Conservation (phyloP, 192 early-diverging fungal genomes). For the Coemansia asiatica region DNA sequence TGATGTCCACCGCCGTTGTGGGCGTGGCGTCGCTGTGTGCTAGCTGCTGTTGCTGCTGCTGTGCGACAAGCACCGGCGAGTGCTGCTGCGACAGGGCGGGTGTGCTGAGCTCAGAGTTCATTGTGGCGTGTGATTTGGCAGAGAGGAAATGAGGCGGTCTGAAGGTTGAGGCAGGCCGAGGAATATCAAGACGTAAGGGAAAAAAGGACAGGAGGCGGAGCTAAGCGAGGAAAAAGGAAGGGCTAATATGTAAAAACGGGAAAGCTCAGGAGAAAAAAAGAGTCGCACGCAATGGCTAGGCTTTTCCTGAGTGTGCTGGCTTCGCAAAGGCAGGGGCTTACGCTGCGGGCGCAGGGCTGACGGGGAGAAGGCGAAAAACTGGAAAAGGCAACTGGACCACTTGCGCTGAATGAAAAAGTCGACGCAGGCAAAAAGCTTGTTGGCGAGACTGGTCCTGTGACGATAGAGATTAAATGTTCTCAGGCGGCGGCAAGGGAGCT, state of each 20-base stretch:
- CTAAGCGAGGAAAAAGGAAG: background rate
- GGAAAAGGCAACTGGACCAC: slow-evolving; percentile 13
- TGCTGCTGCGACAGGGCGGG: slow-evolving; percentile 53
- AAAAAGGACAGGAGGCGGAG: background rate
- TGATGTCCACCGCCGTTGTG: slow-evolving; percentile 32
- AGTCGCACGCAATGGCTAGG: background rate
- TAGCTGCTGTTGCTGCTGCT: slow-evolving; percentile 27
- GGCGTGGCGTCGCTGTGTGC: slow-evolving; percentile 29
- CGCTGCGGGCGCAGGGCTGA: slow-evolving; percentile 1
- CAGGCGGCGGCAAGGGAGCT: no score
- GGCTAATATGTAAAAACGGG: slow-evolving; percentile 1
- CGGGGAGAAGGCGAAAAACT: background rate
- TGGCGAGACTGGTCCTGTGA: slow-evolving; percentile 1
- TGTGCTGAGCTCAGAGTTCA: slow-evolving; percentile 54
- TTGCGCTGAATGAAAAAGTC: slow-evolving; percentile 8
- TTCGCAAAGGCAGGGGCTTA: slow-evolving; percentile 1
- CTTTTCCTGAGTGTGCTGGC: background rate
- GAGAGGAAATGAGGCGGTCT: slow-evolving; percentile 4
- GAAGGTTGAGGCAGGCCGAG: slow-evolving; percentile 8
- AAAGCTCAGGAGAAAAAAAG: background rate
- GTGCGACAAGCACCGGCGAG: slow-evolving; percentile 34
- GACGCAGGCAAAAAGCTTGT: slow-evolving; percentile 1
- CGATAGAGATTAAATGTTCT: background rate
- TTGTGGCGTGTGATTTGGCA: slow-evolving; percentile 21
- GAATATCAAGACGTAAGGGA: slow-evolving; percentile 17